phyloP scores from a whole-genome alignment of 2,329 filamentous ascomycete species.

The Diaporthe citriasiana region DNA sequence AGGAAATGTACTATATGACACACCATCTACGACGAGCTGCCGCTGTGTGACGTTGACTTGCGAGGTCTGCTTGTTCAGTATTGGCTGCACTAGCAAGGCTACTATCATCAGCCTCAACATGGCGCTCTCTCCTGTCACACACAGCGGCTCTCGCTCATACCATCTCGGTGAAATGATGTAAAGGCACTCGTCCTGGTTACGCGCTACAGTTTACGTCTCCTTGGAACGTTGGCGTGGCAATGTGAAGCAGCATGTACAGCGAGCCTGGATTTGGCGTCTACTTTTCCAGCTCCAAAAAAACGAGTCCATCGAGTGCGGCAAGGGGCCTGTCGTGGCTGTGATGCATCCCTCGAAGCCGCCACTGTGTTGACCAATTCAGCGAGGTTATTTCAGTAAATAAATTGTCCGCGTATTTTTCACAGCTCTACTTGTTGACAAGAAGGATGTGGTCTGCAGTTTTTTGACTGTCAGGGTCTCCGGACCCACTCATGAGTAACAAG shows the following conservation, averaged over 20 bases:
- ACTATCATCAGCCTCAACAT: neutral
- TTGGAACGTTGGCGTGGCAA: neutral
- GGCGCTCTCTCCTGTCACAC: neutral
- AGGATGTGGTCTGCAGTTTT: conserved; percentile 14
- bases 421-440: conserved; percentile 6
- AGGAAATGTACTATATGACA: neutral
- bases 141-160: neutral
- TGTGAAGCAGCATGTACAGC: neutral
- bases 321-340: neutral
- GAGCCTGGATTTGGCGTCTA: neutral
- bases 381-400: neutral
- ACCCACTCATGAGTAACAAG: conserved; percentile 28
- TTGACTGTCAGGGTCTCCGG: neutral
- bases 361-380: neutral
- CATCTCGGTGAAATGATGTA: neutral
- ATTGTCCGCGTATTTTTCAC: neutral
- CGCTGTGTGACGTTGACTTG: neutral
- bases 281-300: neutral
- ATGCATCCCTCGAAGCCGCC: neutral
- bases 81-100: neutral
- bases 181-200: neutral
- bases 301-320: too few relatives aligned
- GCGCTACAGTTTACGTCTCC: neutral
- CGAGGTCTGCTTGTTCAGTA: neutral
- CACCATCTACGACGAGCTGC: neutral